Conservation (phyloP, 495 filamentous ascomycete genomes). For the Hyaloscypha variabilis region DNA sequence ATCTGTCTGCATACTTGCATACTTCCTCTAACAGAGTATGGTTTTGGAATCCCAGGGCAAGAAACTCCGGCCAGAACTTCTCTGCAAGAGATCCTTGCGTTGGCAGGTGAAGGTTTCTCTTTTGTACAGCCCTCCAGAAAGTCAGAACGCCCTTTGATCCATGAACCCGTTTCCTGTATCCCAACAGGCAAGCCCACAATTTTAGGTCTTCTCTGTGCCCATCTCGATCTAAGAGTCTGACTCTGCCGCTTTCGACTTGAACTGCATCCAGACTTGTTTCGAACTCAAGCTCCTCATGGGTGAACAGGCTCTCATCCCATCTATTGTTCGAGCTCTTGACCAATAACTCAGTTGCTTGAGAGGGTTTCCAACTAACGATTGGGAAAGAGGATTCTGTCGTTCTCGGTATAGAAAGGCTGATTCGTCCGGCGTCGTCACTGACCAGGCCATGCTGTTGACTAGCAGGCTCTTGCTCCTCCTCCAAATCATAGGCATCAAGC, state of each 20-base stretch:
- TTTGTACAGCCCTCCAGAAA: slow-evolving; percentile 65
- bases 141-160: slow-evolving; percentile 58
- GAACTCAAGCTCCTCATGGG: slow-evolving; percentile 35
- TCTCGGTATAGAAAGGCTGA: not conserved
- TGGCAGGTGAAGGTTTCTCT: slow-evolving; percentile 50
- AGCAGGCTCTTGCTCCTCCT: not conserved
- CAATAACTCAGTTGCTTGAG: too few relatives aligned
- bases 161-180: slow-evolving; percentile 61
- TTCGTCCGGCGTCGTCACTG: not conserved
- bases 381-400: not conserved
- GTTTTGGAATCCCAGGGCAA: slow-evolving; percentile 50
- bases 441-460: not conserved
- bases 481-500: not conserved
- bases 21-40: slow-evolving; percentile 50
- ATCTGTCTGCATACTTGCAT: slow-evolving; percentile 54
- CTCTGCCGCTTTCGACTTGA: slow-evolving; percentile 27
- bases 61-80: slow-evolving; percentile 59
- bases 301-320: slow-evolving; percentile 24
- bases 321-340: too few relatives aligned
- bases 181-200: slow-evolving; percentile 68
- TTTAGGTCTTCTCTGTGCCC: slow-evolving; percentile 51
- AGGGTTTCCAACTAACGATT: slow-evolving; percentile 15
- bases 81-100: slow-evolving; percentile 49
- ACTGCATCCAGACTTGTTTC: slow-evolving; percentile 54
- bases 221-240: slow-evolving; percentile 57